Evolutionary conservation across 2,329 filamentous ascomycete species (phyloP), one percentile per base, ranked within the genome.

Genomic region (Reticulascus tulasneorum): DNA sequence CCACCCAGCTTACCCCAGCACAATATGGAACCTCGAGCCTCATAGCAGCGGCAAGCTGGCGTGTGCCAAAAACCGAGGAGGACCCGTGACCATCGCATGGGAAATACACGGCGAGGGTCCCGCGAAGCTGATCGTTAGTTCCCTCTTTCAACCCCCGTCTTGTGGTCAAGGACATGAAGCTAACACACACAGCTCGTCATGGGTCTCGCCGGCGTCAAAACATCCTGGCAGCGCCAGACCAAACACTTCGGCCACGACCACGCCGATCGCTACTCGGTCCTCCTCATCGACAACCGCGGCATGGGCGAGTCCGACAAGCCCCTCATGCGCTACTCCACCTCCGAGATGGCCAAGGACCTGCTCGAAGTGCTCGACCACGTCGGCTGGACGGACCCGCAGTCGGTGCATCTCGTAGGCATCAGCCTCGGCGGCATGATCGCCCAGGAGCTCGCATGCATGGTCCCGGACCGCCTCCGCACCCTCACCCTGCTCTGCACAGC

Each of bases 401-500:
- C 50, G 63, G 71, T 66, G 56, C 80, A 95, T 63, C 58, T 94
- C 34, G 69, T 85, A 22, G 89, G 88, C 37, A 79, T 91, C 46
- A 87, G 82, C 40, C 85, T 94, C 75, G 88, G 88, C 45, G 88
- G 89, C 52, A 94, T 95, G 89, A 91, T 95, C 50, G 79, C 86
- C 3, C 89, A 94, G 60, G 89, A 95, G 63, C 54, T 95, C 5
- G 78, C 73, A 16, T 66, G 61, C 47, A 58, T 68, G n/a, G 60
- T 67, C 20, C 77, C 79, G 0, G 44, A 61, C 10, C 66, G 74
- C 29, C 55, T 86, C 35, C 62, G 65, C 17, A 76, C 71, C 12
- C 62, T 86, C 13, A 71, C 64, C 22, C 69, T 86, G 4, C 60
- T 81, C 44, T 79, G 73, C 56, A 85, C 82, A 3, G 75, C 79